phyloP scores from a whole-genome alignment of 2,329 filamentous ascomycete species.

The Penicillium sp. region DNA sequence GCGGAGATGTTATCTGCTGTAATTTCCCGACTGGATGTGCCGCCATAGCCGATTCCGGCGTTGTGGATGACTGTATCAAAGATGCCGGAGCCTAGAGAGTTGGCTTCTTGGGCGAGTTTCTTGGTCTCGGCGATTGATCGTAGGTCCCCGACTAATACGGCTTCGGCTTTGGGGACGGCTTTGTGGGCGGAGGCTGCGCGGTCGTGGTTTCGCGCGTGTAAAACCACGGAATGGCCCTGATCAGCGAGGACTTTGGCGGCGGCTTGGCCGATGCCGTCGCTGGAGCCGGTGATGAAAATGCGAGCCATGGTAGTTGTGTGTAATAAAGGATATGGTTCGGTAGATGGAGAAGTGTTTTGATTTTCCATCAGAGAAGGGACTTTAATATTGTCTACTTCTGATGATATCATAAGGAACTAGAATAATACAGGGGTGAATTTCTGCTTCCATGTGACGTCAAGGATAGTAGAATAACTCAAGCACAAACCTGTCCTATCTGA shows the following conservation, averaged over 20 bases:
- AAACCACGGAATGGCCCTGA: constrained; percentile 51
- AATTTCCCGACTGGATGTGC: constrained; percentile 32
- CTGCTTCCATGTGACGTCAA: neutral
- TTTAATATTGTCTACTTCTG: neutral
- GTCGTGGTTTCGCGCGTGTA: constrained; percentile 54
- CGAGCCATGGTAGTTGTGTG: constrained; percentile 11
- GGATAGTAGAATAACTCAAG: neutral
- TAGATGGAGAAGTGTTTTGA: neutral
- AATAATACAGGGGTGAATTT: neutral
- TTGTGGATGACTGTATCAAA: constrained; percentile 58
- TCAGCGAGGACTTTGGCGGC: constrained; percentile 49
- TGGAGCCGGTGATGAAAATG: constrained; percentile 53
- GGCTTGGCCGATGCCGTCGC: constrained; percentile 52
- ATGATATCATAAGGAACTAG: neutral
- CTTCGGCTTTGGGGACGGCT: constrained; percentile 49
- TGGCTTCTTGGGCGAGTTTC: constrained; percentile 48
- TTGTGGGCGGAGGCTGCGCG: constrained; percentile 48
- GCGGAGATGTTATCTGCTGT: constrained; percentile 47
- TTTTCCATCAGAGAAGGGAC: neutral
- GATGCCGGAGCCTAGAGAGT: constrained; percentile 39
- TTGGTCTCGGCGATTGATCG: constrained; percentile 49
- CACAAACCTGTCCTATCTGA: neutral
- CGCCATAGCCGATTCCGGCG: constrained; percentile 47
- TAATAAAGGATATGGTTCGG: neutral
- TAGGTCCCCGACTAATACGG: constrained; percentile 52